phyloP scores from a whole-genome alignment of 768 basidiomycete genomes.

The Termitomyces sp. region DNA sequence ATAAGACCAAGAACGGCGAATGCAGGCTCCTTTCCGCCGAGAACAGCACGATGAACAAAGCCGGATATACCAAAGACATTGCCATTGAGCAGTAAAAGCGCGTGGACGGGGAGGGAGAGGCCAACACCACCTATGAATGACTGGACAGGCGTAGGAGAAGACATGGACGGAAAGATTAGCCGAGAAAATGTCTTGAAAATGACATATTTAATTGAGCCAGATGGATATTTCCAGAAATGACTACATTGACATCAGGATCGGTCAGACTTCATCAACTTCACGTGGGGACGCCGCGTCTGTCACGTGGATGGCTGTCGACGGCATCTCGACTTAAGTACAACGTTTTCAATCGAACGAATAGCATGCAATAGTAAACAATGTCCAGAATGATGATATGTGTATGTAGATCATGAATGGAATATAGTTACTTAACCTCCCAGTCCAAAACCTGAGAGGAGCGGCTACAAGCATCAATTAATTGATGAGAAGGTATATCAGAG shows the following conservation, averaged over 20 bases:
- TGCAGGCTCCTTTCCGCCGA: constrained; percentile 42
- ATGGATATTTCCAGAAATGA: not conserved
- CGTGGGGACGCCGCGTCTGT: no score
- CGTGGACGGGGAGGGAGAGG: constrained; percentile 50
- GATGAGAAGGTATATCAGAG: not conserved
- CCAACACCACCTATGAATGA: constrained; percentile 57
- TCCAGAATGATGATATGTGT: constrained; percentile 2
- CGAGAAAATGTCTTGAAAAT: not conserved
- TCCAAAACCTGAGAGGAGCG: constrained; percentile 15
- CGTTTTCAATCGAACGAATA: no score
- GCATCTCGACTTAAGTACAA: no score
- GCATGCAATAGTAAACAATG: not conserved
- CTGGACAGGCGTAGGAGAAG: constrained; percentile 44
- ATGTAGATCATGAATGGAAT: not conserved
- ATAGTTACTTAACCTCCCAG: constrained; percentile 3
- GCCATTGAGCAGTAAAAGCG: constrained; percentile 53
- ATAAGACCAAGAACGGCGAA: constrained; percentile 46
- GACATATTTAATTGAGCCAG: not conserved
- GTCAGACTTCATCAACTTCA: no score
- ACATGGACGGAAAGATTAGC: constrained; percentile 26
- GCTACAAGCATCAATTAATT: constrained; percentile 1
- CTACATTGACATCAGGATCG: no score
- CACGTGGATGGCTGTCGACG: no score
- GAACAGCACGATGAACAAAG: constrained; percentile 51
- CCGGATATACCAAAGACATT: constrained; percentile 61